Percentiles rank a stretch among this genome's conserved stretches.
Evolutionary conservation across 129 eudicot species (phyloP).

Genomic region (Pittosporum tobira): DNA sequence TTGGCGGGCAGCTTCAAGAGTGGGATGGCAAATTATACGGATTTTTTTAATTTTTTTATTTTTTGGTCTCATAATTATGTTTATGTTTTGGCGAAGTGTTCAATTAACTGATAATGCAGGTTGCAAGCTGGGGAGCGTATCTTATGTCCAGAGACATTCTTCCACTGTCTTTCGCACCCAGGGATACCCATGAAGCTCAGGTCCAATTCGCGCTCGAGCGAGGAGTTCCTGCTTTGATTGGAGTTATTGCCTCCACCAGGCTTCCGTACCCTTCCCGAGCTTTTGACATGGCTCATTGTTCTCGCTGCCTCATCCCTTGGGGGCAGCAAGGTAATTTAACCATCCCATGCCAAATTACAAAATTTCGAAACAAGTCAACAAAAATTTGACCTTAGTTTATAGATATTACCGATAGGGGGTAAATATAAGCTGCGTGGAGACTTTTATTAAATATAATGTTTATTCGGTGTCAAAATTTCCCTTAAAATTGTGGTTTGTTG

Average conservation of each 20-base stretch:
- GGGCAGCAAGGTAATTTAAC: conserved; percentile 1
- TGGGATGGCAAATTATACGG: no score
- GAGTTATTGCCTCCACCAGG: conserved; percentile 16
- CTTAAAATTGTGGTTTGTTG: not conserved
- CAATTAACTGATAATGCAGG: conserved; percentile 3
- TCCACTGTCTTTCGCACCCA: conserved; percentile 13
- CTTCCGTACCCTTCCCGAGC: conserved; percentile 15
- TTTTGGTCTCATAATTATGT: no score
- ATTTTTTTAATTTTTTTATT: no score
- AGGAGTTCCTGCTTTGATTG: conserved; percentile 19
- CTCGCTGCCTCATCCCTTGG: conserved; percentile 20
- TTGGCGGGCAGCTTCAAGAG: no score
- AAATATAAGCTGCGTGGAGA: not conserved
- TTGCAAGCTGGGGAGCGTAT: conserved; percentile 25
- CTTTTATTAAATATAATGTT: not conserved
- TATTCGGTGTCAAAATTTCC: not conserved
- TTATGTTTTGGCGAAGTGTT: no score
- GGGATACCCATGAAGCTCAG: not conserved
- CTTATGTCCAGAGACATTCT: conserved; percentile 18
- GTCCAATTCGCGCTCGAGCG: conserved; percentile 5
- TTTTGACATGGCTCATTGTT: conserved; percentile 18
- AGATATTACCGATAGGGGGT: not conserved
- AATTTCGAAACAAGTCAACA: no score
- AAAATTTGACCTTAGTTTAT: no score
- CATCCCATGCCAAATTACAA: not conserved